Base-by-base conservation (phyloP, 176 grass and related monocot species). In the Carex kokanica region DNA sequence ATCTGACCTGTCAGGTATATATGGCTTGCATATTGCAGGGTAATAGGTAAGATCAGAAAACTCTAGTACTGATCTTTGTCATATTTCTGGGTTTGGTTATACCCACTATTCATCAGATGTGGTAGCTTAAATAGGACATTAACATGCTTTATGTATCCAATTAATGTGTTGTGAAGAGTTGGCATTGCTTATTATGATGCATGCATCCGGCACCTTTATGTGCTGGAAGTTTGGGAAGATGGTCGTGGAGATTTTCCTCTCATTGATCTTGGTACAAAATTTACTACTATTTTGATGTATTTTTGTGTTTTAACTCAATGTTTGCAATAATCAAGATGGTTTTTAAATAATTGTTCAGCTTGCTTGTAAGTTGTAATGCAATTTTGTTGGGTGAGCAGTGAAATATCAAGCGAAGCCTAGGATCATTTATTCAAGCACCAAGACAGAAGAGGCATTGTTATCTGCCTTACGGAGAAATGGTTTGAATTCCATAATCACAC, bases 21-120 rank as follows among this genome's bases (percentile, higher is more conserved):
- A 98, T 98, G 95, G 92, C 95, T 57, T 98, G 95, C 88, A 88
- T 98, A 84, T 90, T 93, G 91, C 92, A 98, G 85, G 91, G 95
- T 25, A 88, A 78, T 78, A 89, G 95, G 95, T 98, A 91, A 91
- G 61, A 11, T 18, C 34, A 49, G 32, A 60, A 34, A 40, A 84
- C 23, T 84, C 21, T 58, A 84, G 15, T 25, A 52, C 34, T 40
- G 13, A 25, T 60, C 51, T 73, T 57, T 69, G 15, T 23, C 49
- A 55, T 34, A n/a, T 21, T 74, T 84, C 64, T 72, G 5, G 53
- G 8, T 36, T 84, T 49, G 7, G 8, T 49, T 6, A 43, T 4
- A 5, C 7, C 32, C 57, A 63, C 15, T 75, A 69, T 61, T 70
- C 2, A 67, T 61, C 38, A 23, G 69, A 9, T 9, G 24, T 52